Base-by-base conservation (phyloP, 805 yeast species). In the Schwanniomyces polymorphus region DNA sequence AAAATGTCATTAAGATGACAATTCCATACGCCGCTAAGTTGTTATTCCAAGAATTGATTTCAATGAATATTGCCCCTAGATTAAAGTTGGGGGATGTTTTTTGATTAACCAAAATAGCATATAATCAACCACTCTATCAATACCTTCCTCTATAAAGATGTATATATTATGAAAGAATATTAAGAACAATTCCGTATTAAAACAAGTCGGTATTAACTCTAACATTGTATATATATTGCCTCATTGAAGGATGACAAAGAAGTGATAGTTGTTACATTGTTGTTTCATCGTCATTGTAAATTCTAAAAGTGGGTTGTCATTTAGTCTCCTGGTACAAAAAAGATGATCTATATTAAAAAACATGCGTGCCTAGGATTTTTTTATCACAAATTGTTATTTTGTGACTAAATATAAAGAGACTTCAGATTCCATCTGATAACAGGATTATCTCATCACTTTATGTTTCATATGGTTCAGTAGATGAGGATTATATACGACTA, bases 11-110 rank as follows among this genome's bases (percentile, higher is more conserved):
- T 53, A 88, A 86, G 62, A 91, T 94, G 97, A 91, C 96, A 7
- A 91, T 94, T 63, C 99, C 99, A 5, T 94, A 94, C 61, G 99
- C 99, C n/a, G 99, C 99, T 42, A 94, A 94, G 70, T 75, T 94
- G 59, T 74, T 94, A 59, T 94, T 94, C 89, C 99, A 94, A 75
- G 99, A 94, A 67, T 79, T 94, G 57, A 76, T 94, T 63, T 88
- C 97, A n/a, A 94, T 94, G 99, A 94, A 94, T 68, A 94, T 94
- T 64, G 98, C 99, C 3, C 99, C 99, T 54, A 82, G 98, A 60
- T 77, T 94, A 65, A 86, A 84, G 67, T 70, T 94, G 53, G 94
- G 91, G 25, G 97, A 91, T 68, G 92, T 88, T 7, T 91, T 91
- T 58, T 84, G 54, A 37, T 31, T 12, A 12, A 11, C n/a, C 6